Conservation (phyloP, 2,329 filamentous ascomycete genomes). For the Epichloe glyceriae region DNA sequence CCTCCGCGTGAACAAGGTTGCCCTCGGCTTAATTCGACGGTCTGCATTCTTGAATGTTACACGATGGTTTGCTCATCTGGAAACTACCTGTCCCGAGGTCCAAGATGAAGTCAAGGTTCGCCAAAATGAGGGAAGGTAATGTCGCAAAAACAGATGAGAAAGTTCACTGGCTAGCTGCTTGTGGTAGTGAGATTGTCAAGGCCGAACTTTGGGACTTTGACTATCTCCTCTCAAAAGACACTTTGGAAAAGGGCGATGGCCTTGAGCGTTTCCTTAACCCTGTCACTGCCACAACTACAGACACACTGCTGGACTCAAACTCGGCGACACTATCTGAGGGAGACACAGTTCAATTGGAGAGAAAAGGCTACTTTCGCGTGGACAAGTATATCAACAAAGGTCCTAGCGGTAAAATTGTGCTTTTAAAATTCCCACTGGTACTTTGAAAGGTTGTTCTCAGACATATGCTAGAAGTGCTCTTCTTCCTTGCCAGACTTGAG, state of each 20-base stretch:
- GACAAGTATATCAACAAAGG: not conserved
- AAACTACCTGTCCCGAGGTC: not conserved
- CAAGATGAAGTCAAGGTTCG: not conserved
- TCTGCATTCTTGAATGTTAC: not conserved
- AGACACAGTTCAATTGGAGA: not conserved
- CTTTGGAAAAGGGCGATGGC: not conserved
- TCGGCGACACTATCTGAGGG: not conserved
- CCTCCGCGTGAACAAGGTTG: not conserved
- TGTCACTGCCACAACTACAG: not conserved
- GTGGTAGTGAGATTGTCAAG: not conserved
- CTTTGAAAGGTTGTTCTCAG: not conserved
- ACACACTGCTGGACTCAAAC: not conserved
- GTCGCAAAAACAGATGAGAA: not conserved
- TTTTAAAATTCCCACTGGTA: constrained; percentile 1
- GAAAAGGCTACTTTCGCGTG: not conserved
- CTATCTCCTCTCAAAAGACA: not conserved
- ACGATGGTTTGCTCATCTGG: not conserved
- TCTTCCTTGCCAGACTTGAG: too few relatives aligned
- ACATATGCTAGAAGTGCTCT: too few relatives aligned
- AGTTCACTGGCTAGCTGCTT: constrained; percentile 2
- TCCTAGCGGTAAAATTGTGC: not conserved
- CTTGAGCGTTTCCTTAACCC: not conserved
- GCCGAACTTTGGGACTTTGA: constrained; percentile 2
- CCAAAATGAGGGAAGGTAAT: not conserved
- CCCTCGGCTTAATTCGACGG: not conserved